Evolutionary conservation across 805 yeast species (phyloP).

Genomic region (Dipodascus albidus): DNA sequence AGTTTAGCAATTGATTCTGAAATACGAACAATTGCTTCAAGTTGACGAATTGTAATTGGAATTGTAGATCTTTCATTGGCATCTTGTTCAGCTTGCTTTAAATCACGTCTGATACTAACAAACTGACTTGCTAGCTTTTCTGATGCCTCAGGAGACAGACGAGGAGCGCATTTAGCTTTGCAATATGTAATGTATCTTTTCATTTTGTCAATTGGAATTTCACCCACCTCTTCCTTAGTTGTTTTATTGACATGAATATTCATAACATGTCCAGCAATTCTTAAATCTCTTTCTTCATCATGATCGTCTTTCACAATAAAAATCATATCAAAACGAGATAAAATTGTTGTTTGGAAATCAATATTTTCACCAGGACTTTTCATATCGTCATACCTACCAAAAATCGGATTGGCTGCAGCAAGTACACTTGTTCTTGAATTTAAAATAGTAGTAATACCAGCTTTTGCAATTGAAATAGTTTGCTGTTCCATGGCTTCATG

Average conservation of each 20-base stretch:
- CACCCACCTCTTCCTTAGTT: constrained; percentile 47
- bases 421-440: constrained; percentile 93
- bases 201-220: constrained; percentile 83
- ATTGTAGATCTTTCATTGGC: constrained; percentile 86
- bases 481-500: constrained; percentile 99
- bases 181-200: constrained; percentile 87
- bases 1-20: constrained; percentile 89
- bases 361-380: constrained; percentile 97
- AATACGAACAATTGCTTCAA: constrained; percentile 94
- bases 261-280: constrained; percentile 92
- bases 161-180: constrained; percentile 83
- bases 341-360: constrained; percentile 92
- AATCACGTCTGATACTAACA: constrained; percentile 76
- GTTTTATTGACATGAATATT: constrained; percentile 80
- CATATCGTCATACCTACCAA: constrained; percentile 92
- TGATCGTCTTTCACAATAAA: constrained; percentile 95
- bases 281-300: constrained; percentile 69
- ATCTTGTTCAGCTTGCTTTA: constrained; percentile 68
- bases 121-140: constrained; percentile 86
- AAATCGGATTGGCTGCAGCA: constrained; percentile 97
- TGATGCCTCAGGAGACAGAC: constrained; percentile 78
- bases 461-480: constrained; percentile 96
- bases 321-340: constrained; percentile 97
- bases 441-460: constrained; percentile 94
- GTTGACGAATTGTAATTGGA: constrained; percentile 94